Base-by-base conservation (phyloP, 805 yeast species). In the Wilhelminamyces savonicus region DNA sequence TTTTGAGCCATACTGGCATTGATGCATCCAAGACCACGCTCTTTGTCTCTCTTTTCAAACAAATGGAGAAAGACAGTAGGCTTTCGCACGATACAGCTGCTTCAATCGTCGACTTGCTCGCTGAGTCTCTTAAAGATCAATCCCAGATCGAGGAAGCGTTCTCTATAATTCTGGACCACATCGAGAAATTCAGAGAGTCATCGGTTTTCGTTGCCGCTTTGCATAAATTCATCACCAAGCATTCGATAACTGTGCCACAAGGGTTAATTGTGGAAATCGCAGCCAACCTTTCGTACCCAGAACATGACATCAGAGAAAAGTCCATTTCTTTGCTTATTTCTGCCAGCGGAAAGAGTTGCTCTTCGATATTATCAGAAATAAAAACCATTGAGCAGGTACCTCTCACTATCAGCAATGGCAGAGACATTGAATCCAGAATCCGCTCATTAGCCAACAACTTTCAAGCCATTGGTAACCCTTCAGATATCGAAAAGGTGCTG, bases 361-460 rank as follows among this genome's bases (percentile, higher is more conserved):
- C n/a, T n/a, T n/a, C n/a, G n/a, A n/a, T n/a, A n/a, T n/a, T n/a
- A n/a, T n/a, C n/a, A n/a, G n/a, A n/a, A n/a, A 37, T 41, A 17
- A 29, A 36, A 6, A 16, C 39, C 23, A 71, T 88, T 27, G 96
- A 86, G 50, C 74, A 77, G 34, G 69, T 80, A 5, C 94, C 95
- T 0, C 62, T 80, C 29, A 71, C 72, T n/a, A 55, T 87, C 12
- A 60, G 71, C 9, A 75, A 75, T 33, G 81, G 83, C 2, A 76
- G 97, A 56, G 94, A 82, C 43, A 64, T 90, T 3, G 74, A 76
- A 15, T 59, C 79, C 34, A 71, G 94, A 48, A 66, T 81, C 18
- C 70, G 96, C 43, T 64, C 60, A 21, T 54, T 84, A 36, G 76
- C 75, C 1, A 44, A 56, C 5, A 66, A 55, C 3, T 77, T 57